Conservation (phyloP, 305 asterid species). For the Vinca major region DNA sequence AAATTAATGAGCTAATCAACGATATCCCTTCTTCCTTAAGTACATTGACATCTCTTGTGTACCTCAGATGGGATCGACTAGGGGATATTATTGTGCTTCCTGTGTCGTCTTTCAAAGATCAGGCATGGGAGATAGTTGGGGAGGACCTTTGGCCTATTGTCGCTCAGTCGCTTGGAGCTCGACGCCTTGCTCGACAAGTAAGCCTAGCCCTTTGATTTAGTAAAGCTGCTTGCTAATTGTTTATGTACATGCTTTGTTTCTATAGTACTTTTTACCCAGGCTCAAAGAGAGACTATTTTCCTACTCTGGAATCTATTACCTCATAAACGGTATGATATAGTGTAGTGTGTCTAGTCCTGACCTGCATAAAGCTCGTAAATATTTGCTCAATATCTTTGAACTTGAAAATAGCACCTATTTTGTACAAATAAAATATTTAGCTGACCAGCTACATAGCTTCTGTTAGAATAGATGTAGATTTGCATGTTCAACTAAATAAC, state of each 20-base stretch:
- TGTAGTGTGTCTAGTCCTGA: not conserved
- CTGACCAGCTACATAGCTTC: not conserved
- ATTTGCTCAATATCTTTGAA: not conserved
- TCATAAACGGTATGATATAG: not conserved
- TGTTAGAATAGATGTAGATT: not conserved
- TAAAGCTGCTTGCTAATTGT: not conserved
- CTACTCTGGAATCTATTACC: not conserved
- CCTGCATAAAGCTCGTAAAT: not conserved
- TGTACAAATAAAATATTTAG: not conserved
- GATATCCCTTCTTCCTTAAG: not conserved
- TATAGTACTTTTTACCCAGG: not conserved
- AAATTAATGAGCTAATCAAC: not conserved
- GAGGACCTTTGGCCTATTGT: slow-evolving; percentile 79
- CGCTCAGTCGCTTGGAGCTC: slow-evolving; percentile 68
- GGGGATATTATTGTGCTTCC: slow-evolving; percentile 90
- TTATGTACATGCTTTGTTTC: not conserved
- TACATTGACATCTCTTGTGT: slow-evolving; percentile 12
- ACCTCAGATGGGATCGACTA: slow-evolving; percentile 85
- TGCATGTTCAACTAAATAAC: not conserved
- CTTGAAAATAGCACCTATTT: not conserved
- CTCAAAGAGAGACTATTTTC: not conserved
- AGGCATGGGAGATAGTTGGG: slow-evolving; percentile 57
- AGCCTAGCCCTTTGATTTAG: slow-evolving; percentile 14
- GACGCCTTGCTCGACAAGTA: slow-evolving; percentile 91
- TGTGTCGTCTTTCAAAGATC: slow-evolving; percentile 57